phyloP scores from a whole-genome alignment of 2,329 filamentous ascomycete genomes.

The Coleophoma cylindrospora region DNA sequence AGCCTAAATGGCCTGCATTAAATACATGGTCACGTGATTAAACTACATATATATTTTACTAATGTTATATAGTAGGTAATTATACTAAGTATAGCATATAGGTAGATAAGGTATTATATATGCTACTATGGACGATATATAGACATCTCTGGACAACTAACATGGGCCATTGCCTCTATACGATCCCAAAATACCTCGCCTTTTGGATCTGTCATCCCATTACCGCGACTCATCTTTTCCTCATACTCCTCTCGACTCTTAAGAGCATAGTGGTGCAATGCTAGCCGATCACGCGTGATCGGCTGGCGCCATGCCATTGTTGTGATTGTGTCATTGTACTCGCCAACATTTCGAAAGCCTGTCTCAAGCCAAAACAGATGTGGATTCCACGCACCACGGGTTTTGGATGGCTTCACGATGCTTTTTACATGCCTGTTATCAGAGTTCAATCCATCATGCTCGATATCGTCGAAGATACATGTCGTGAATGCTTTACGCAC shows the following conservation, averaged over 20 bases:
- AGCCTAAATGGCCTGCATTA: no score
- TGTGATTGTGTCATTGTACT: slow-evolving; percentile 17
- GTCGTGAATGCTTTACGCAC: slow-evolving; percentile 23
- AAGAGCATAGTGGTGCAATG: slow-evolving; percentile 27
- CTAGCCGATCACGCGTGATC: slow-evolving; percentile 24
- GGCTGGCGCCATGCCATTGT: slow-evolving; percentile 18
- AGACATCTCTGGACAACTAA: slow-evolving; percentile 19
- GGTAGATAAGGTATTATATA: no score
- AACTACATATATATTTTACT: no score
- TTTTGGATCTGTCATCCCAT: slow-evolving; percentile 21
- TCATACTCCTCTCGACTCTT: slow-evolving; percentile 28
- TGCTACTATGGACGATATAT: slow-evolving; percentile 18
- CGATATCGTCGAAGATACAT: slow-evolving; percentile 20
- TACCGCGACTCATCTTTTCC: slow-evolving; percentile 22
- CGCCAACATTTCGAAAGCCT: slow-evolving; percentile 19
- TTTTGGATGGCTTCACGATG: slow-evolving; percentile 24
- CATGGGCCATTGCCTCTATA: slow-evolving; percentile 18
- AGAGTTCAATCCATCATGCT: slow-evolving; percentile 9
- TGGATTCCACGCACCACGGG: slow-evolving; percentile 12
- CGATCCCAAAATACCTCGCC: slow-evolving; percentile 18
- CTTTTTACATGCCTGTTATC: slow-evolving; percentile 28
- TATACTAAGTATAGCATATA: no score
- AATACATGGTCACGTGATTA: no score
- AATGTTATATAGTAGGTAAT: no score
- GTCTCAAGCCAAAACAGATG: slow-evolving; percentile 18